phyloP scores from a whole-genome alignment of 257 asterid species.

The Parsonsia alboflavescens region DNA sequence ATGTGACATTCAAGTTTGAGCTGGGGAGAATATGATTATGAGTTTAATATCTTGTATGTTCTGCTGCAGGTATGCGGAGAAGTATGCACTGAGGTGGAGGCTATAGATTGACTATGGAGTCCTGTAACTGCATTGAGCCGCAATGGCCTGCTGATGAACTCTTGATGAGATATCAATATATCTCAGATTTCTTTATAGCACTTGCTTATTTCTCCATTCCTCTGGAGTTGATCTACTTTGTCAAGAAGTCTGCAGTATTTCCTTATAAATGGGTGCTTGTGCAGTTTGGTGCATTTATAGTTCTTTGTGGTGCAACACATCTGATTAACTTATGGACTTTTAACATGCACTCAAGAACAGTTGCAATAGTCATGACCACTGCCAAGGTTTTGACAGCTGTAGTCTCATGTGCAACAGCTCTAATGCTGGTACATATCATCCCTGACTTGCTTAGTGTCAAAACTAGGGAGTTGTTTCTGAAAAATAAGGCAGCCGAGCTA shows the following conservation, averaged over 20 bases:
- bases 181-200: constrained; percentile 97
- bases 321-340: constrained; percentile 90
- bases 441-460: constrained; percentile 94
- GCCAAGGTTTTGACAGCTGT: constrained; percentile 82
- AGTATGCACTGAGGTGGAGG: constrained; percentile 14
- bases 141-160: constrained; percentile 90
- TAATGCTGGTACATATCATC: constrained; percentile 91
- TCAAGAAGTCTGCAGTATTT: constrained; percentile 91
- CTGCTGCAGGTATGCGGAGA: constrained; percentile 32
- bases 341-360: constrained; percentile 71
- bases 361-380: constrained; percentile 80
- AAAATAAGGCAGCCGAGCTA: constrained; percentile 93
- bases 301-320: constrained; percentile 98
- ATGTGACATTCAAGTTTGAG: too few species aligned
- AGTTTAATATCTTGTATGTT: constrained; percentile 1
- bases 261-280: constrained; percentile 99
- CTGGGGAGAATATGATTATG: neutral
- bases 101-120: constrained; percentile 48
- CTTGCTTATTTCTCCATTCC: constrained; percentile 98
- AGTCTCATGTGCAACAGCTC: constrained; percentile 95
- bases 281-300: constrained; percentile 97
- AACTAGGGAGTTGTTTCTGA: constrained; percentile 84
- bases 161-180: constrained; percentile 90
- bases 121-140: constrained; percentile 84
- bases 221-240: constrained; percentile 87